phyloP scores from a whole-genome alignment of 345 rosid genomes.

The Hibiscus mutabilis region DNA sequence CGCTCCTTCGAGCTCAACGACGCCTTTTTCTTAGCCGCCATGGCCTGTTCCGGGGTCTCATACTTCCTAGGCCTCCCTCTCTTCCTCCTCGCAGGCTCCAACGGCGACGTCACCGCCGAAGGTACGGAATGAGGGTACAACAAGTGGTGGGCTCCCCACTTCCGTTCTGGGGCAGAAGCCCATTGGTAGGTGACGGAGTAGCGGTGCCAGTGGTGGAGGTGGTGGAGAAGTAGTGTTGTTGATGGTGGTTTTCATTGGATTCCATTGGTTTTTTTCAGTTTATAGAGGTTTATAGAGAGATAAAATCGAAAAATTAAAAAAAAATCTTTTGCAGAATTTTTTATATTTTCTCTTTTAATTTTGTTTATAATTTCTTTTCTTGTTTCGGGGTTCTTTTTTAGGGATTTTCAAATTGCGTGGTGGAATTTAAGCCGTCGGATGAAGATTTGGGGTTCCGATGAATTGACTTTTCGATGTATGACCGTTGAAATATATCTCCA shows the following conservation, averaged over 20 bases:
- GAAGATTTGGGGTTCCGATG: no score
- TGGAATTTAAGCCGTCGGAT: no score
- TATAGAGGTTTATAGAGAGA: slow-evolving; percentile 22
- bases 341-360: no score
- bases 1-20: slow-evolving; percentile 40
- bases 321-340: no score
- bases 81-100: slow-evolving; percentile 65
- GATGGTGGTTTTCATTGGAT: slow-evolving; percentile 31
- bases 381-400: no score
- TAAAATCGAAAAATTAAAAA: no score
- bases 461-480: no score
- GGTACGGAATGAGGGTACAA: slow-evolving; percentile 60
- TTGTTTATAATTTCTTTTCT: no score
- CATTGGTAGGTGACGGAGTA: slow-evolving; percentile 53
- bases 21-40: slow-evolving; percentile 81
- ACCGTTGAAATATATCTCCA: no score
- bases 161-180: slow-evolving; percentile 37
- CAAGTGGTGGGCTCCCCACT: slow-evolving; percentile 27
- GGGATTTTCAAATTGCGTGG: no score
- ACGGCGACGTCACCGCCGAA: slow-evolving; percentile 48
- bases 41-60: slow-evolving; percentile 88
- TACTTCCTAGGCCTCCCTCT: slow-evolving; percentile 96
- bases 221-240: slow-evolving; percentile 30
- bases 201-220: slow-evolving; percentile 24
- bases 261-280: slow-evolving; percentile 38